Evolutionary conservation across 2,329 filamentous ascomycete species (phyloP).

Genomic region (Fusarium sp.): DNA sequence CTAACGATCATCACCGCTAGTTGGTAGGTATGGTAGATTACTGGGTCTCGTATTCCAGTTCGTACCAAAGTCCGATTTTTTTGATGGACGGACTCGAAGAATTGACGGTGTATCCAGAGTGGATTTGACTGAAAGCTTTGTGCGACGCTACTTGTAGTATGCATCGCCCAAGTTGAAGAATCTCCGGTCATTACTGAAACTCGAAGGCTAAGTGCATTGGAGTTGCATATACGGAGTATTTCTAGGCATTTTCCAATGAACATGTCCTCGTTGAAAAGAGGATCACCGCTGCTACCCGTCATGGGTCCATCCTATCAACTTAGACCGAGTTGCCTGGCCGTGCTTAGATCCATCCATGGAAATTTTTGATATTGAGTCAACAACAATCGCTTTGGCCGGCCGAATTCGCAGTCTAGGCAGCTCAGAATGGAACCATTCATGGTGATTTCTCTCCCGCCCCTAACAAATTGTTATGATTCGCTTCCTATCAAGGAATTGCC

Average conservation of each 20-base stretch:
- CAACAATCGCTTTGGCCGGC: background rate
- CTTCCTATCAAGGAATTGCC: background rate
- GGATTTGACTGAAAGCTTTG: background rate
- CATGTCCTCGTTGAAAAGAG: background rate
- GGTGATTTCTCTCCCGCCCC: background rate
- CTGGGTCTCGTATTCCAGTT: background rate
- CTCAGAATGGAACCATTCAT: background rate
- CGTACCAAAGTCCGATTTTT: background rate
- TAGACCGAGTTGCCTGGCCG: background rate
- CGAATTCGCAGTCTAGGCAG: conserved; percentile 8
- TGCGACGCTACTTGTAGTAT: background rate
- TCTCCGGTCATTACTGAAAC: background rate
- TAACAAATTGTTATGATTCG: background rate
- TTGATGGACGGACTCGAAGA: background rate
- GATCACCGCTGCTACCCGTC: background rate
- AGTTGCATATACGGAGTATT: background rate
- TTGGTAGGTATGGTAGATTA: background rate
- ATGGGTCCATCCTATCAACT: background rate
- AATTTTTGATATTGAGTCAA: conserved; percentile 3
- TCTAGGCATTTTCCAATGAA: background rate
- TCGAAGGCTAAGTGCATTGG: background rate
- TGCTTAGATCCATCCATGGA: background rate
- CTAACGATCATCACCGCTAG: background rate
- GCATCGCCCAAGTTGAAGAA: background rate
- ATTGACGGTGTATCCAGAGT: background rate